Percentiles rank a stretch among this genome's conserved stretches.
phyloP scores from a whole-genome alignment of 176 grass and related monocot genomes.

The Chloris gayana region DNA sequence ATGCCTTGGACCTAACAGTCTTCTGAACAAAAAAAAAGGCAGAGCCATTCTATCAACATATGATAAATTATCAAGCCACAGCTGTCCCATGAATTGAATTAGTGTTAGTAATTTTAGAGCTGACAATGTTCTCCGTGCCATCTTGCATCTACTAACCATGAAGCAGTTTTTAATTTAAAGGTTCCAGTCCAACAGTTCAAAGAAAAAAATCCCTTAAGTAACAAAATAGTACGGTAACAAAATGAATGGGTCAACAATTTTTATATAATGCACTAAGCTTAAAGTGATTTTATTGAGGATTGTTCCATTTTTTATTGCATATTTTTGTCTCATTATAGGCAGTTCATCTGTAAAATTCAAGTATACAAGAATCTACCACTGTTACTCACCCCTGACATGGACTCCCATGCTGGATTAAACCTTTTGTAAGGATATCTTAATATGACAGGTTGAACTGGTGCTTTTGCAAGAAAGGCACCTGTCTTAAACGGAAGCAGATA shows the following conservation, averaged over 20 bases:
- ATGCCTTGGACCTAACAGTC: neutral
- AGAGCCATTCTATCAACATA: neutral
- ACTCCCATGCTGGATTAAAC: conserved; percentile 97
- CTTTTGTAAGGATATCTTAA: conserved; percentile 92
- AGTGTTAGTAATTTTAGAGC: neutral
- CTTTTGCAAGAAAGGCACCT: conserved; percentile 90
- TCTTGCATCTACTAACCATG: neutral
- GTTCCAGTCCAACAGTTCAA: neutral
- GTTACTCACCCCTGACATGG: conserved; percentile 82
- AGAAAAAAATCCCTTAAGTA: neutral
- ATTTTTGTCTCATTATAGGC: neutral
- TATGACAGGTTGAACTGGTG: conserved; percentile 69
- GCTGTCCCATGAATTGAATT: too few species aligned
- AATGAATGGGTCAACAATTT: neutral
- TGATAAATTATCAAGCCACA: too few species aligned
- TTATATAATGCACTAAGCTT: neutral
- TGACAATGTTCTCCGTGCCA: neutral
- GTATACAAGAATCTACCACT: neutral
- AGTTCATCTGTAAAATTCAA: neutral
- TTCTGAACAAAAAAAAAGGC: conserved; percentile 12
- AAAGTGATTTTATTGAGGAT: neutral
- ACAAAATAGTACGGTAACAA: neutral
- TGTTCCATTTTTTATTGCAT: neutral
- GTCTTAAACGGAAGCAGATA: conserved; percentile 96
- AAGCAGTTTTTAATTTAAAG: neutral